phyloP scores from a whole-genome alignment of 306 rosid species.

The Cajanus cajan region DNA sequence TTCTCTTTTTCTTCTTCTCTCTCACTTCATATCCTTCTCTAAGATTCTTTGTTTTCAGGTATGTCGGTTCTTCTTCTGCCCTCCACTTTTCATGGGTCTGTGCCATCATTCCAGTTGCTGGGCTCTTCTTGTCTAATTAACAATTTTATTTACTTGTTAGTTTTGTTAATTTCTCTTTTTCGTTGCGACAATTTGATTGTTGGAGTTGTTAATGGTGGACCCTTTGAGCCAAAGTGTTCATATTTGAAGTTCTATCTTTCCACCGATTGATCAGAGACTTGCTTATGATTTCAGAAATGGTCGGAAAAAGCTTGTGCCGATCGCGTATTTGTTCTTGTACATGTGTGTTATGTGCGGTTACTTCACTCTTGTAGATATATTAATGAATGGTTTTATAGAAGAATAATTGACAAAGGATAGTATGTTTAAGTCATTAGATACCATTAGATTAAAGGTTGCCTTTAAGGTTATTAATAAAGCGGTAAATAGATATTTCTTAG shows the following conservation, averaged over 20 bases:
- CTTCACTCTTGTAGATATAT: conserved; percentile 5
- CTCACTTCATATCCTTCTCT: not conserved
- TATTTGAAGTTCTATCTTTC: not conserved
- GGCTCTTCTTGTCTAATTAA: not conserved
- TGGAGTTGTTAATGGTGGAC: not conserved
- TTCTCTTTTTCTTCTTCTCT: not conserved
- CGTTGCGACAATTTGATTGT: not conserved
- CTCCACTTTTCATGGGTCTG: not conserved
- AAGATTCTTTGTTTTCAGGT: conserved; percentile 37
- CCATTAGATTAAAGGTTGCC: not conserved
- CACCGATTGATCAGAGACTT: not conserved
- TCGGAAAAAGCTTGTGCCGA: not conserved
- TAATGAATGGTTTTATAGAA: not conserved
- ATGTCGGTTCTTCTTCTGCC: not conserved
- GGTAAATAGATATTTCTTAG: no score
- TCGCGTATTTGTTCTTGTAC: not conserved
- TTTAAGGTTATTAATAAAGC: no score
- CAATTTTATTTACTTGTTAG: not conserved
- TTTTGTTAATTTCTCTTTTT: not conserved
- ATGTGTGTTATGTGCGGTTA: not conserved
- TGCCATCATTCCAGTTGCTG: not conserved
- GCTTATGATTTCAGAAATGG: not conserved
- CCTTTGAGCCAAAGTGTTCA: conserved; percentile 1
- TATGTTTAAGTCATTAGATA: not conserved
- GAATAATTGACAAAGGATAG: not conserved